These are phyloP conservation scores for Blastocystis sp. DNA, from an alignment of 352 stramenopile genomes.

Conservation along the genomic window DNA sequence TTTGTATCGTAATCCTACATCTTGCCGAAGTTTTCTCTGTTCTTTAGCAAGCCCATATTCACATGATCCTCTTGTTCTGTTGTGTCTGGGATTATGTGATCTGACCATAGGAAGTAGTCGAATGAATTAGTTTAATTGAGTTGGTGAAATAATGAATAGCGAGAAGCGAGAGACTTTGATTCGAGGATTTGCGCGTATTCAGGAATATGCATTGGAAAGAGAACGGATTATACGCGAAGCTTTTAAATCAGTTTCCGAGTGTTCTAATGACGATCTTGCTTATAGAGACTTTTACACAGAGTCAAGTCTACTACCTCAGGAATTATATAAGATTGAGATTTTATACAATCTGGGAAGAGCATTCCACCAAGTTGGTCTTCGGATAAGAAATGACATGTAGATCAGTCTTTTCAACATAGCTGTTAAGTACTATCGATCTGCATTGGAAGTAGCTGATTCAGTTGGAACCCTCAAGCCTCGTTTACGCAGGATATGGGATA, in stretches of 20 bases:
- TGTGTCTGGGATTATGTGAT: not conserved
- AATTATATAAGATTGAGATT: slow-evolving; percentile 35
- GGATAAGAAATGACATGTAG: not conserved
- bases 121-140: slow-evolving; percentile 1
- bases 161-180: slow-evolving; percentile 44
- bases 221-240: not conserved
- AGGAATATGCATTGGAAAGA: slow-evolving; percentile 7
- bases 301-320: not conserved
- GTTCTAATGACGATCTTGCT: not conserved
- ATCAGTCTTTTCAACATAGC: slow-evolving; percentile 16
- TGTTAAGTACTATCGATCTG: not conserved
- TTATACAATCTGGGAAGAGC: slow-evolving; percentile 39
- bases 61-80: not conserved
- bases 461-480: not conserved
- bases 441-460: not conserved
- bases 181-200: not conserved
- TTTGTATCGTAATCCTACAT: slow-evolving; percentile 44
- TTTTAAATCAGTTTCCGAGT: not conserved
- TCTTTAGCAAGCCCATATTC: not conserved
- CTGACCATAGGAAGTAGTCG: slow-evolving; percentile 6
- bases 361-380: slow-evolving; percentile 31
- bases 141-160: not conserved
- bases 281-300: not conserved
- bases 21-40: not conserved
- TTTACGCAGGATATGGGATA: not conserved